These are phyloP conservation scores for Ascoidea asiatica DNA, from an alignment of 805 yeast species.

Conservation along the genomic window DNA sequence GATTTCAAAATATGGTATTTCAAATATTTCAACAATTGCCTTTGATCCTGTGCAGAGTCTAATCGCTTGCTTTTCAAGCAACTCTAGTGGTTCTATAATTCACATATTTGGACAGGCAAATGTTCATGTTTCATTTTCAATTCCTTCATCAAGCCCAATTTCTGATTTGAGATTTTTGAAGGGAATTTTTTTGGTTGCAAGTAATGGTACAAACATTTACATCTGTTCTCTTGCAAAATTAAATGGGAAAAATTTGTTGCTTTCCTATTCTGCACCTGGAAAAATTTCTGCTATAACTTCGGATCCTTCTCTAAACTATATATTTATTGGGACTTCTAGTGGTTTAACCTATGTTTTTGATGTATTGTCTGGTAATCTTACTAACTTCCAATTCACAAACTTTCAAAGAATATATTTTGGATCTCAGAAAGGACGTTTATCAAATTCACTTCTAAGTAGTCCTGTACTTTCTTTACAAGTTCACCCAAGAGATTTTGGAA, in stretches of 20 bases:
- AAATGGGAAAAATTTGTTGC: constrained; percentile 44
- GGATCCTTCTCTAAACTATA: constrained; percentile 86
- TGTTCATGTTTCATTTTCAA: constrained; percentile 53
- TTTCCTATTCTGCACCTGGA: constrained; percentile 49
- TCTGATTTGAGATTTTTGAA: constrained; percentile 52
- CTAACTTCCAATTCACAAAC: constrained; percentile 57
- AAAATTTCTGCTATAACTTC: constrained; percentile 54
- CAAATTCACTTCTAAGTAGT: constrained; percentile 4
- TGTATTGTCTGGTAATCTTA: constrained; percentile 58
- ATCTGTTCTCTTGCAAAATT: constrained; percentile 63
- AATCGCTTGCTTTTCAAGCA: constrained; percentile 70
- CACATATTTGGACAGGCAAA: constrained; percentile 76
- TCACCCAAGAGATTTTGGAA: constrained; percentile 85
- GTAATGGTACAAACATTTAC: constrained; percentile 49
- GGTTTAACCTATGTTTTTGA: constrained; percentile 67
- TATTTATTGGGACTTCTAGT: constrained; percentile 64
- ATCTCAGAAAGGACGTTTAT: not conserved
- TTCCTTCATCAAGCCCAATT: constrained; percentile 37
- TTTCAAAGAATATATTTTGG: constrained; percentile 41
- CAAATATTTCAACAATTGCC: too few relatives aligned
- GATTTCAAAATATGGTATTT: too few relatives aligned
- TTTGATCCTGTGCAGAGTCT: constrained; percentile 84
- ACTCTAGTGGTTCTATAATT: constrained; percentile 45
- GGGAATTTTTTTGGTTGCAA: constrained; percentile 68
- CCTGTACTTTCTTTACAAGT: constrained; percentile 57